These are phyloP conservation scores for Wickerhamiella siamensis DNA, from an alignment of 805 yeast genomes.

Conservation along the genomic window DNA sequence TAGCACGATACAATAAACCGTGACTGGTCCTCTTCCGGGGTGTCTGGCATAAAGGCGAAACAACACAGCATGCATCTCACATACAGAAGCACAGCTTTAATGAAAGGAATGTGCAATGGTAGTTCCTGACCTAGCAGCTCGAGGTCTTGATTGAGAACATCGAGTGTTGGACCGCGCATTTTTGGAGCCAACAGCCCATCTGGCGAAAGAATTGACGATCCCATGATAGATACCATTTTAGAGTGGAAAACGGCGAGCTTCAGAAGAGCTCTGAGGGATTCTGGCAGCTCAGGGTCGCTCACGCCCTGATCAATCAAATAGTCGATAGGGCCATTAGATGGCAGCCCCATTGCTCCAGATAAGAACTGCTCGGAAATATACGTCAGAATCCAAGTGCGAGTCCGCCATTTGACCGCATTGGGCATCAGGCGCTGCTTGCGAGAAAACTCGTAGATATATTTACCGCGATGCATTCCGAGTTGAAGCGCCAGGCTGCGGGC, in stretches of 20 bases:
- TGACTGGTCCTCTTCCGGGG: conserved; percentile 76
- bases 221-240: conserved; percentile 72
- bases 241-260: conserved; percentile 71
- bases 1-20: conserved; percentile 73
- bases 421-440: conserved; percentile 79
- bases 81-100: conserved; percentile 67
- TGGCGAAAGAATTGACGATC: conserved; percentile 67
- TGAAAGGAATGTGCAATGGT: conserved; percentile 45
- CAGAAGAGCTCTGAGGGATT: conserved; percentile 45
- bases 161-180: conserved; percentile 64
- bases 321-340: conserved; percentile 75
- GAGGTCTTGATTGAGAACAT: conserved; percentile 65
- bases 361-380: conserved; percentile 82
- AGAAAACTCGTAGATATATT: conserved; percentile 78
- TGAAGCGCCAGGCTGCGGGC: conserved; percentile 78
- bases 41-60: conserved; percentile 67
- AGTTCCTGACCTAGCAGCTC: conserved; percentile 55
- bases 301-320: conserved; percentile 68
- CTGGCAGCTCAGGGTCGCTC: conserved; percentile 36
- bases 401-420: conserved; percentile 88
- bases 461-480: conserved; percentile 81
- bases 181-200: conserved; percentile 81
- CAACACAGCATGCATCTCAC: conserved; percentile 70
- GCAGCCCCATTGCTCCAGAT: conserved; percentile 77
- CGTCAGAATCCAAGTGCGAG: conserved; percentile 81